Conservation (phyloP, 495 filamentous ascomycete genomes). For the Daldinia grandis region DNA sequence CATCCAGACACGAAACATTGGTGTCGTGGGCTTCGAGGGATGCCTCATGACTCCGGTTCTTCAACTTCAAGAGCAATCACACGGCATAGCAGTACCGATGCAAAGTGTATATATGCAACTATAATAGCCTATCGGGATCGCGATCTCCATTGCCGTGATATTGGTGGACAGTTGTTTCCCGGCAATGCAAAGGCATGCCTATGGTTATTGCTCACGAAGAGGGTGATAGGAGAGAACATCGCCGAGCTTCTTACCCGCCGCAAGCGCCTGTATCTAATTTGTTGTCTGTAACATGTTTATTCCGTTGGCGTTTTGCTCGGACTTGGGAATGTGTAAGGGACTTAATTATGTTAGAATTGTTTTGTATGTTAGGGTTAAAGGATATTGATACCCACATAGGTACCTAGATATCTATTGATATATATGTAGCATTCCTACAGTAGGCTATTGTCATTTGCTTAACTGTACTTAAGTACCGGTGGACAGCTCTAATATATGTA, state of each 20-base stretch:
- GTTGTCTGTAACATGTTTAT: background rate
- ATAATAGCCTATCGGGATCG: conserved; percentile 63
- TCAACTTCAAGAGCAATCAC: conserved; percentile 51
- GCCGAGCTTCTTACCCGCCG: conserved; percentile 23
- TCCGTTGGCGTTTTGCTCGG: background rate
- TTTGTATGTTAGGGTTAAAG: background rate
- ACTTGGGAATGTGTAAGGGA: background rate
- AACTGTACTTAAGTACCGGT: no score
- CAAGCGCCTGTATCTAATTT: conserved; percentile 21
- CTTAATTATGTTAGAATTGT: background rate
- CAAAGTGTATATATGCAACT: conserved; percentile 59
- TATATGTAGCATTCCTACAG: background rate
- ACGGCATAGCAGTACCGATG: conserved; percentile 56
- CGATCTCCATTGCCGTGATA: conserved; percentile 29
- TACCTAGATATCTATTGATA: background rate
- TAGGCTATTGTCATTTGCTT: background rate
- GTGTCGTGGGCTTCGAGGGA: conserved; percentile 48
- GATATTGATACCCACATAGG: no score
- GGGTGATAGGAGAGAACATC: conserved; percentile 17
- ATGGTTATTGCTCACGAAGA: background rate
- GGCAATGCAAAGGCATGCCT: conserved; percentile 13
- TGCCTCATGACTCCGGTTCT: conserved; percentile 57
- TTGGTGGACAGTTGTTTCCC: conserved; percentile 23
- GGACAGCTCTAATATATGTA: no score
- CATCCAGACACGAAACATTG: conserved; percentile 15